Conservation (phyloP, 768 basidiomycete genomes). For the Naganishia vaughanmartiniae region DNA sequence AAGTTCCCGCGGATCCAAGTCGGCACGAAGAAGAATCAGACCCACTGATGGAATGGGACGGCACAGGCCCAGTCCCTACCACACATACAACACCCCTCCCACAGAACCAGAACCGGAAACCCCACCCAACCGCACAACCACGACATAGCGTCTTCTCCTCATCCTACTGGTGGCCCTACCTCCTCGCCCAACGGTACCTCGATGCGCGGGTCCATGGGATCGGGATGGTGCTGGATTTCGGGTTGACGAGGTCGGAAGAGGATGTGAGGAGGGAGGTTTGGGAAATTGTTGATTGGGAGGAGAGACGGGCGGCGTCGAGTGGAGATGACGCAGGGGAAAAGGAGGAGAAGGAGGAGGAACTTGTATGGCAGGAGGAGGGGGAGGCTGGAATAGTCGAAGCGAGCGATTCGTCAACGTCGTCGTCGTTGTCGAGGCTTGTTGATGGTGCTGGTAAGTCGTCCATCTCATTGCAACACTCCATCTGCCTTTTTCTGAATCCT, state of each 20-base stretch:
- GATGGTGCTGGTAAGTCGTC: too few species aligned
- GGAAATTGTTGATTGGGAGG: slow-evolving; percentile 32
- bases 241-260: slow-evolving; percentile 17
- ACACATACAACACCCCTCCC: background rate
- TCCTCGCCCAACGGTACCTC: slow-evolving; percentile 6
- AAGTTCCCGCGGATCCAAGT: background rate
- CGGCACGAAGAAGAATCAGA: background rate
- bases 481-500: too few species aligned
- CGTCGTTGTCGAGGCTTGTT: too few species aligned
- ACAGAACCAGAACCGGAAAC: background rate
- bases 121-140: too few species aligned
- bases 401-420: background rate
- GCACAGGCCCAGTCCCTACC: background rate
- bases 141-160: too few species aligned
- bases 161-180: slow-evolving; percentile 8
- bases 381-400: background rate
- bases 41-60: slow-evolving; percentile 6
- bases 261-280: slow-evolving; percentile 31
- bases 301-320: background rate
- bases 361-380: background rate
- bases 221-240: slow-evolving; percentile 33
- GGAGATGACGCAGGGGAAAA: background rate
- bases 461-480: too few species aligned
- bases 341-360: background rate
- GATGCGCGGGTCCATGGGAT: slow-evolving; percentile 31